phyloP scores from a whole-genome alignment of 352 stramenopile species.

The Globisporangium mamillatum region DNA sequence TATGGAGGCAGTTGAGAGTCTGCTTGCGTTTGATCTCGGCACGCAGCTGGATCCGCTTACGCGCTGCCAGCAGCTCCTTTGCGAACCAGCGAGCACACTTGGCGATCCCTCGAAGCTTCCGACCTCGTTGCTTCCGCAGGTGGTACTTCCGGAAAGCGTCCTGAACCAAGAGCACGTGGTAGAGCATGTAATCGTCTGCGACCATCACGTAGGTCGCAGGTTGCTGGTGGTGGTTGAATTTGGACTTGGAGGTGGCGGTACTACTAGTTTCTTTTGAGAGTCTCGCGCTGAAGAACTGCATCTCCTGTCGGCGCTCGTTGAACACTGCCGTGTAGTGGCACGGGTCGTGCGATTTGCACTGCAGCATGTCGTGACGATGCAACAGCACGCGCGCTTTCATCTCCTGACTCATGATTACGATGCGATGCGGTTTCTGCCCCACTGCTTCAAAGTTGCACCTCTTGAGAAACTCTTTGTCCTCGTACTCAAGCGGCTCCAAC shows the following conservation, averaged over 20 bases:
- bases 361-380: constrained; percentile 20
- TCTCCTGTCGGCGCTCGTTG: constrained; percentile 45
- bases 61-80: constrained; percentile 24
- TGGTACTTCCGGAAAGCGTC: constrained; percentile 49
- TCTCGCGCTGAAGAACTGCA: constrained; percentile 53
- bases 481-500: constrained; percentile 56
- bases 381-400: constrained; percentile 34
- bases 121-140: constrained; percentile 19
- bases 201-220: constrained; percentile 53
- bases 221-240: constrained; percentile 10
- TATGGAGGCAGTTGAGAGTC: constrained; percentile 51
- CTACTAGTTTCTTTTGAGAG: constrained; percentile 3
- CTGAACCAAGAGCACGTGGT: constrained; percentile 67
- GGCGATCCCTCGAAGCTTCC: constrained; percentile 31
- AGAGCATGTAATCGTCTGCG: constrained; percentile 51
- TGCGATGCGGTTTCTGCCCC: constrained; percentile 25
- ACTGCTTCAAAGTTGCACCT: constrained; percentile 21
- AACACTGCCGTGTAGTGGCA: constrained; percentile 57
- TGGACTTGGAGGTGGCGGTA: constrained; percentile 1
- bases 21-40: constrained; percentile 29
- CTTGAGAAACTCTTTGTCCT: constrained; percentile 29
- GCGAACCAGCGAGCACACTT: constrained; percentile 27
- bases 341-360: constrained; percentile 28
- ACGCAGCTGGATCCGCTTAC: constrained; percentile 21
- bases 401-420: constrained; percentile 39